These are phyloP conservation scores for Venturiaceae sp. DNA, from an alignment of 2,329 filamentous ascomycete genomes.

Conservation along the genomic window DNA sequence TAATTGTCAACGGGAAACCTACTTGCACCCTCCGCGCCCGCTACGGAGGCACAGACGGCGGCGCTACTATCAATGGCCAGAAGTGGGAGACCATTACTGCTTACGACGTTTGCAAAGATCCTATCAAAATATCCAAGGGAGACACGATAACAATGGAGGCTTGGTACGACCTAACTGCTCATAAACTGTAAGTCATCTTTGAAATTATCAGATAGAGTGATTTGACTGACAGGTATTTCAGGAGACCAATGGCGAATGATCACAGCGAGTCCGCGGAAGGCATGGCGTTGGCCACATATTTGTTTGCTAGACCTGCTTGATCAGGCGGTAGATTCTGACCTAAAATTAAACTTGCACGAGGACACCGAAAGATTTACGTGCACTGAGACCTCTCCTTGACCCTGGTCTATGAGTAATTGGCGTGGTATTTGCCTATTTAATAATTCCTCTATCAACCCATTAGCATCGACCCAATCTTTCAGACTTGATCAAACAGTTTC, in stretches of 20 bases:
- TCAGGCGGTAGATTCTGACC: no score
- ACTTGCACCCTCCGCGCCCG: not conserved
- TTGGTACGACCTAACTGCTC: constrained; percentile 7
- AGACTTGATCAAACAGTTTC: no score
- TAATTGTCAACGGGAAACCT: not conserved
- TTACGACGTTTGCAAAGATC: not conserved
- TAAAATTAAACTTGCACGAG: no score
- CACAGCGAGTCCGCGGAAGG: not conserved
- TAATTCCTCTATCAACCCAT: no score
- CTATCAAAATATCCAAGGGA: constrained; percentile 3
- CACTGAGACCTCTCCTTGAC: no score
- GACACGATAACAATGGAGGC: constrained; percentile 1
- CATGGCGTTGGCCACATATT: constrained; percentile 1
- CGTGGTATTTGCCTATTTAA: no score
- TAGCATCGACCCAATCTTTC: no score
- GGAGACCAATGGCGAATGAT: constrained; percentile 1
- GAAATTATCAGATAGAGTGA: not conserved
- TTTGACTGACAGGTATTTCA: not conserved
- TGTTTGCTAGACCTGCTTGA: not conserved
- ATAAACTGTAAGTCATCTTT: not conserved
- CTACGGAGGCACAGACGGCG: constrained; percentile 2
- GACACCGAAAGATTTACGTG: not conserved
- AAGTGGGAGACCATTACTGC: constrained; percentile 7
- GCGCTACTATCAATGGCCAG: constrained; percentile 3
- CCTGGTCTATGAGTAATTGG: no score